These are phyloP conservation scores for Phytophthora tubulina DNA, from an alignment of 352 stramenopile species.

Conservation along the genomic window DNA sequence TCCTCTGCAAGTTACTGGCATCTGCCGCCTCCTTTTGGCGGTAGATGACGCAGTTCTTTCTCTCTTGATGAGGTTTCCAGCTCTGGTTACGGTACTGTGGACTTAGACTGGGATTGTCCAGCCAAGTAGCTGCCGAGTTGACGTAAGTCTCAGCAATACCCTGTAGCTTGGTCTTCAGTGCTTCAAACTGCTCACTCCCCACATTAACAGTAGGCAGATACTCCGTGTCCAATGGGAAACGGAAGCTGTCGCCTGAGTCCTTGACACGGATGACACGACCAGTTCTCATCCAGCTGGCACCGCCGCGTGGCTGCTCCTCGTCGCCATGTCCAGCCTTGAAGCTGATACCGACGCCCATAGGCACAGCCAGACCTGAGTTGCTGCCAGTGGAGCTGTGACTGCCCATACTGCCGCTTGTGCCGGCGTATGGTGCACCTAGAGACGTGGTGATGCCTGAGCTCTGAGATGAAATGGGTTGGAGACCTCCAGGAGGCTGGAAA, in stretches of 20 bases:
- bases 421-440: conserved; percentile 31
- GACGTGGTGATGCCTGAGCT: conserved; percentile 24
- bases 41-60: conserved; percentile 81
- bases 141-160: conserved; percentile 54
- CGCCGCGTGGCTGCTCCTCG: conserved; percentile 51
- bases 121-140: conserved; percentile 60
- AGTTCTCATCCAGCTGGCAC: conserved; percentile 72
- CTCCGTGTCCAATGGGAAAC: conserved; percentile 74
- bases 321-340: conserved; percentile 34
- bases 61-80: conserved; percentile 76
- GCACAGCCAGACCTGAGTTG: conserved; percentile 32
- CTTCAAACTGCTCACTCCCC: conserved; percentile 39
- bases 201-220: conserved; percentile 60
- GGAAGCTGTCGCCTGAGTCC: conserved; percentile 74
- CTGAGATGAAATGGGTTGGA: conserved; percentile 35
- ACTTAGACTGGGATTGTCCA: conserved; percentile 75
- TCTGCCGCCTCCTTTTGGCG: conserved; percentile 63
- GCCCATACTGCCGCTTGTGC: conserved; percentile 39
- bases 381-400: conserved; percentile 41
- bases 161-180: conserved; percentile 45
- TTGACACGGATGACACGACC: conserved; percentile 78
- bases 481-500: conserved; percentile 42
- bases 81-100: conserved; percentile 62
- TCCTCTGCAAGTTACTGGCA: conserved; percentile 48
- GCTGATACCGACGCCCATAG: conserved; percentile 42